Evolutionary conservation across 2,329 filamentous ascomycete genomes (phyloP), one percentile per base, ranked within the genome.

Genomic region (Torrubiellomyces zombiae): DNA sequence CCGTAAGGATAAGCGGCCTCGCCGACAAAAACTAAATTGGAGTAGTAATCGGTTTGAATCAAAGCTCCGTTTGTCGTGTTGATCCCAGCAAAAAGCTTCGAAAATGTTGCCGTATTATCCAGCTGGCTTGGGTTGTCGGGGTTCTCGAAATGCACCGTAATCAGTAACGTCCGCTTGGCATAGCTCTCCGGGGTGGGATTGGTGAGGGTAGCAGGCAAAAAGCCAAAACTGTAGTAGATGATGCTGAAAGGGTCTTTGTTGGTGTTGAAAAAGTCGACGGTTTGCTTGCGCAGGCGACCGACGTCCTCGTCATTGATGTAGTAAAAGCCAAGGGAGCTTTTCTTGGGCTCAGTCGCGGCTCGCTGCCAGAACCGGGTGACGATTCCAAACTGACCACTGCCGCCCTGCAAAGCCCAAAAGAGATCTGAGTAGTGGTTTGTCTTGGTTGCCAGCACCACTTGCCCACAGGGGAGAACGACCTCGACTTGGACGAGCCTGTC

Each of bases 391-490:
- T 23, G 21, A 13, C 21, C 21, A 14, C 21, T 23, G 21, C 21
- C 21, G 21, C 21, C 21, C 11, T 15, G 3, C n/a, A 23, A 14
- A 6, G 21, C 21, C 21, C 21, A 23, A 10, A 23, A 14, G n/a
- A 23, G 21, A 5, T 23, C 21, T 15, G 10, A 7, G 21, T 23
- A 15, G 6, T 7, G 3, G 14, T 23, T 15, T 10, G 14, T 6
- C n/a, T 21, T 12, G 7, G 21, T 8, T 7, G 21, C 21, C n/a
- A 23, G 10, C 13, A 23, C 44, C n/a, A 64, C 43, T 2, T 35
- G 27, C 1, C 60, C 59, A 14, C 49, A 43, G 0, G 55, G 50
- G 2, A 61, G 47, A 2, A 67, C 58, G 11, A 67, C 46, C 32
- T 63, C 48, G 22, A 48, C 57, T 16, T 45, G 48, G 15, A 38